These are phyloP conservation scores for Solanum lycopersicoides DNA, from an alignment of 257 asterid species.

Conservation along the genomic window DNA sequence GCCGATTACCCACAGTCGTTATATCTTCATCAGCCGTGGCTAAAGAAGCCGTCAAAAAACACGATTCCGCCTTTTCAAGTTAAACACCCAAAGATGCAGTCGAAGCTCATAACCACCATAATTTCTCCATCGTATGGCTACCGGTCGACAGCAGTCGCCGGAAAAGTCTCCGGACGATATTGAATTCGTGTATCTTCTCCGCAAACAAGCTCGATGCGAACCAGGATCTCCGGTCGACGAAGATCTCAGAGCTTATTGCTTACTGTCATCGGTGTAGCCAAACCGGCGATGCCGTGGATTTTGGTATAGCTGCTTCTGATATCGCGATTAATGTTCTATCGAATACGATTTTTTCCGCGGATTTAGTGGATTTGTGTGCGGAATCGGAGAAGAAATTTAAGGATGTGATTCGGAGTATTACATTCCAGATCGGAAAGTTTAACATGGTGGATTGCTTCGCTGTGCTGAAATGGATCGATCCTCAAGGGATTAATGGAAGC, in stretches of 20 bases:
- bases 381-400: conserved; percentile 55
- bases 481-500: conserved; percentile 46
- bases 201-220: conserved; percentile 52
- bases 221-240: conserved; percentile 27
- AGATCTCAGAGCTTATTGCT: conserved; percentile 50
- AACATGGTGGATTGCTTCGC: conserved; percentile 37
- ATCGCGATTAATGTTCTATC: conserved; percentile 44
- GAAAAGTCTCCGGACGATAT: conserved; percentile 50
- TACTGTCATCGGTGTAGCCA: conserved; percentile 31
- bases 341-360: conserved; percentile 39
- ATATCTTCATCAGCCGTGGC: conserved; percentile 55
- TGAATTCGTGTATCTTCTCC: conserved; percentile 54
- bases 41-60: conserved; percentile 50
- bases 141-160: conserved; percentile 42
- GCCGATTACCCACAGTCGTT: conserved; percentile 43
- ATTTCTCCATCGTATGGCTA: conserved; percentile 61
- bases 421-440: background rate
- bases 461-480: conserved; percentile 30
- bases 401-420: conserved; percentile 7
- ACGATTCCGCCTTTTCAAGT: conserved; percentile 52
- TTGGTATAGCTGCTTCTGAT: conserved; percentile 42
- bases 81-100: conserved; percentile 40
- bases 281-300: conserved; percentile 33
- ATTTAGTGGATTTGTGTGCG: conserved; percentile 34
- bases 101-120: conserved; percentile 49